Evolutionary conservation across 192 early-diverging fungal genomes (phyloP).

Genomic region (Mortierella alpina): DNA sequence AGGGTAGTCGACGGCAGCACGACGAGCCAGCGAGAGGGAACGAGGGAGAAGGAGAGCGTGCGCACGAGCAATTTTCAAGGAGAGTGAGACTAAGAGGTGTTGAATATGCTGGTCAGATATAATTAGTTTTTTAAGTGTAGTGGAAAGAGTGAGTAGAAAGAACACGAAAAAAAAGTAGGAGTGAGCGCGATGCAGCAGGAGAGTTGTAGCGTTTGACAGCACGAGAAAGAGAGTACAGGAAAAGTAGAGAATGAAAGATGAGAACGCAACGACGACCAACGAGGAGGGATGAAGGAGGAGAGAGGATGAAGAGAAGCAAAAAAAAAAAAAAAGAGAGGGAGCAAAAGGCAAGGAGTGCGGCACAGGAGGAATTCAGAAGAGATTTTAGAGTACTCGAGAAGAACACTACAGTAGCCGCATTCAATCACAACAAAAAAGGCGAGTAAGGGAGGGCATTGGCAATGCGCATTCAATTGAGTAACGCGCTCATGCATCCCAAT

Average conservation of each 20-base stretch:
- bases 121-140: background rate
- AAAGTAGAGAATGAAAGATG: background rate
- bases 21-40: too few species aligned
- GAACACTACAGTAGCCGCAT: background rate
- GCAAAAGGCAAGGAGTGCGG: background rate
- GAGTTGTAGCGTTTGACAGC: too few species aligned
- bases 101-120: background rate
- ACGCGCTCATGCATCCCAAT: too few species aligned
- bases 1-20: too few species aligned
- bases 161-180: too few species aligned
- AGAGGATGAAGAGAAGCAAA: slow-evolving; percentile 1
- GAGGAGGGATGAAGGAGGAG: background rate
- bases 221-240: background rate
- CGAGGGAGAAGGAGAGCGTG: background rate
- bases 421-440: background rate
- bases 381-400: background rate
- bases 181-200: too few species aligned
- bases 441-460: background rate
- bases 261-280: background rate
- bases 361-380: background rate
- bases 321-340: slow-evolving; percentile 2
- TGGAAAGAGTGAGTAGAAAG: slow-evolving; percentile 1
- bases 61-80: background rate
- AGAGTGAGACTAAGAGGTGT: background rate
- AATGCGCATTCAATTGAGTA: too few species aligned